phyloP scores from a whole-genome alignment of 139 green algal genomes.

The Micractinium sp. region DNA sequence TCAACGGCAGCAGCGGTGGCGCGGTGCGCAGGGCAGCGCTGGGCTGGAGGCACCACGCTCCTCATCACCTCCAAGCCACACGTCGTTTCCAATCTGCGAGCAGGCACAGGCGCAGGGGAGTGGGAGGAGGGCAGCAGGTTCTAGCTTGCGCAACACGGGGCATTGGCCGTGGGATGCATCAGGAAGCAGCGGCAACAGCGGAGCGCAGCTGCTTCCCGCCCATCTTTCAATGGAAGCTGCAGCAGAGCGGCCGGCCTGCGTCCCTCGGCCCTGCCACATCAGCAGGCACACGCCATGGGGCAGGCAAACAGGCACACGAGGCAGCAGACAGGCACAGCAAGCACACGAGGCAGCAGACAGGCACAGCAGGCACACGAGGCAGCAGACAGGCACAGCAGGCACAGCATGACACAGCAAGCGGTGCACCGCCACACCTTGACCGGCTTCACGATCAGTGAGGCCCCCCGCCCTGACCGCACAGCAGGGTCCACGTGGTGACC shows the following conservation, averaged over 20 bases:
- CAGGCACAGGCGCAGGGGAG: neutral
- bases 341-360: no score
- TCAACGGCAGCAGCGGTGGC: neutral
- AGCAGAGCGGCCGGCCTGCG: no score
- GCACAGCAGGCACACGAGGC: no score
- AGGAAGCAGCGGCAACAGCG: no score
- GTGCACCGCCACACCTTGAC: neutral
- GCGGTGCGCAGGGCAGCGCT: neutral
- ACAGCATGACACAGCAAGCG: neutral
- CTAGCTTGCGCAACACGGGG: neutral
- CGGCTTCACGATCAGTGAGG: neutral
- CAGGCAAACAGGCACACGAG: no score
- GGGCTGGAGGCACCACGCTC: neutral
- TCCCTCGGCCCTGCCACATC: neutral
- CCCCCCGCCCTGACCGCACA: neutral
- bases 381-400: neutral
- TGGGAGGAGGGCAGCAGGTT: neutral
- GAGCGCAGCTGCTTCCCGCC: slow-evolving; percentile 38
- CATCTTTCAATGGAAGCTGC: neutral
- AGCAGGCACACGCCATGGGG: neutral
- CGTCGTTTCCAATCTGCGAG: slow-evolving; percentile 47
- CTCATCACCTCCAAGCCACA: slow-evolving; percentile 1
- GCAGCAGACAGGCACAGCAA: neutral
- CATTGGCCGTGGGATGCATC: neutral
- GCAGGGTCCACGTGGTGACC: slow-evolving; percentile 10